Base-by-base conservation (phyloP, 768 basidiomycete genomes). In the Kwoniella shandongensis region DNA sequence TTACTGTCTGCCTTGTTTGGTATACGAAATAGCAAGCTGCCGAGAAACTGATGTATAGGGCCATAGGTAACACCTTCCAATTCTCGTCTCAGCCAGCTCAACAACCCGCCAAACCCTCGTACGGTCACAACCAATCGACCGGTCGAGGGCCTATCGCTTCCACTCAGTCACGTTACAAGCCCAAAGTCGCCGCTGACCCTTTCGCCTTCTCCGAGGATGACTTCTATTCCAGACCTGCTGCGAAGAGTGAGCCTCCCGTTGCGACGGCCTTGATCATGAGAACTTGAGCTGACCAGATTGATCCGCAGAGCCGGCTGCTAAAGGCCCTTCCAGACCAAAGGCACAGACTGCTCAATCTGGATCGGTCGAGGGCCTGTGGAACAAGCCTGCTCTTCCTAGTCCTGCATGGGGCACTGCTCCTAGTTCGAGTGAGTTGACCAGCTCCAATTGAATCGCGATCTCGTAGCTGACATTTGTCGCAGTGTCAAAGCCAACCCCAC, bases 201-300 rank as follows among this genome's bases (percentile, higher is more conserved):
- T 76, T 76, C 46, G 75, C 75, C 2, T 67, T 67, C 23, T 72
- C 73, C 15, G 75, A 76, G 54, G 73, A 74, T 45, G 75, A 74
- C 50, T 76, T 76, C 53, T 76, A 74, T 50, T 60, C 65, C 2
- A 32, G 65, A 20, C 57, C 57, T 1, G 25, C 62, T 26, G 54
- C 53, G 0, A 58, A 58, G 44, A 58, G 56, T 58, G 41, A 51
- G 49, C 30, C n/a, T n/a, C n/a, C n/a, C n/a, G n/a, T 39, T 1
- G 17, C 13, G 15, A 15, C 2, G 13, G 3, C 26, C 2, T 2
- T 13, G 26, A 30, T 10, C 18, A 25, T 6, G 5, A 18, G 23
- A 10, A 13, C 42, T 10, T 20, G 11, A 61, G 58, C 58, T 54
- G 45, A 47, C 17, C 1, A 11, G 18, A n/a, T 30, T 38, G 8